Conservation (phyloP, 2,329 filamentous ascomycete genomes). For the Diaporthe ampelina region DNA sequence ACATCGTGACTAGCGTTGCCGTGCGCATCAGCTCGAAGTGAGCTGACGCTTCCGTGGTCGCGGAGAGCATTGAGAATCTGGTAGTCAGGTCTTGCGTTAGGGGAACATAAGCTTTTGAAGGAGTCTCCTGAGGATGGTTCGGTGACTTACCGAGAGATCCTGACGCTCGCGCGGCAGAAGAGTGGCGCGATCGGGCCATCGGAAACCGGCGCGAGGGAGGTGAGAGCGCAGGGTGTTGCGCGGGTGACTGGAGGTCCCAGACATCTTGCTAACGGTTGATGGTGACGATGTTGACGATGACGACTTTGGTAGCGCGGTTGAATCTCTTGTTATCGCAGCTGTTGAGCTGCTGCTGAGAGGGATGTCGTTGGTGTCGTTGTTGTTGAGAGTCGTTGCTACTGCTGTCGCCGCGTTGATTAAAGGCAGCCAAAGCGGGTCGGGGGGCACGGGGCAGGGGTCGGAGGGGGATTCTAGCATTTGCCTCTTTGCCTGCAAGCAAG, state of each 20-base stretch:
- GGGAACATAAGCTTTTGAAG: too few species aligned
- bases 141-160: neutral
- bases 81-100: too few species aligned
- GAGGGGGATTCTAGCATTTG: neutral
- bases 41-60: neutral
- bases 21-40: neutral
- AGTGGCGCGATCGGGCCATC: neutral
- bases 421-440: neutral
- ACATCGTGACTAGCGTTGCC: neutral
- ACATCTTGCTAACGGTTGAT: neutral
- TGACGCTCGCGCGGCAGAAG: neutral
- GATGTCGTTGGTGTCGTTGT: too few species aligned
- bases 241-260: neutral
- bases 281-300: neutral
- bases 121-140: neutral
- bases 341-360: neutral
- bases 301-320: neutral
- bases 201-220: conserved; percentile 22
- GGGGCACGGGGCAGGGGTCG: too few species aligned
- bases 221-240: neutral
- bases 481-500: neutral
- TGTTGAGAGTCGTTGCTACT: neutral
- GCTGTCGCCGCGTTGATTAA: neutral
- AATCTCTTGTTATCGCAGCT: neutral
- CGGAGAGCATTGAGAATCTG: conserved; percentile 2